A percentile compares a stretch with the other conserved stretches of the same genome.
Conservation (phyloP, 306 rosid species). For the Astragalus glycyphyllos region DNA sequence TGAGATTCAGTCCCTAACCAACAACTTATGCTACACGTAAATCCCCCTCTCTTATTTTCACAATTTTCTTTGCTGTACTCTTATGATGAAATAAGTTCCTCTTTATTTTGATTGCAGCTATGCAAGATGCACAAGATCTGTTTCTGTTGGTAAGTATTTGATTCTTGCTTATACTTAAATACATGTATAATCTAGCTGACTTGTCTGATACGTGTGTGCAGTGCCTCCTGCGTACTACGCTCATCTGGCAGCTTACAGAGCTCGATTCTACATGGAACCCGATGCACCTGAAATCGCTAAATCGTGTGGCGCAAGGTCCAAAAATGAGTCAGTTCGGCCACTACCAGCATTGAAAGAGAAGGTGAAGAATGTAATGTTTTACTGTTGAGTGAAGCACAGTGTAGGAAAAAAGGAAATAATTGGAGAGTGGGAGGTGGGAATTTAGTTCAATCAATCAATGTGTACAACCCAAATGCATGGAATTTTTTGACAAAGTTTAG, state of each 20-base stretch:
- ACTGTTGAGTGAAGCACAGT: conserved; percentile 58
- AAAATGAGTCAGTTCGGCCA: conserved; percentile 64
- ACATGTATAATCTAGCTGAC: neutral
- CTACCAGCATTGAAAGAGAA: conserved; percentile 80
- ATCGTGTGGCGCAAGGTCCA: conserved; percentile 44
- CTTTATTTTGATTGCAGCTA: conserved; percentile 50
- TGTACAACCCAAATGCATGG: conserved; percentile 39
- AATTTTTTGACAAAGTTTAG: conserved; percentile 33
- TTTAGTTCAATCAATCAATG: conserved; percentile 30
- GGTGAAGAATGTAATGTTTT: conserved; percentile 78
- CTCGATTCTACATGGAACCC: conserved; percentile 82
- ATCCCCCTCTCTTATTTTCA: conserved; percentile 21
- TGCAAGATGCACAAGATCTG: conserved; percentile 76
- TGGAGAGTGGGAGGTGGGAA: conserved; percentile 1
- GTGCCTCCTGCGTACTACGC: conserved; percentile 84
- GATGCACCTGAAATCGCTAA: conserved; percentile 46
- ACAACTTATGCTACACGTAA: conserved; percentile 83
- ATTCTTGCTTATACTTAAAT: neutral
- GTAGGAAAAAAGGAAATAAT: conserved; percentile 35
- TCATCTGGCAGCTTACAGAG: conserved; percentile 80
- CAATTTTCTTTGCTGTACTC: neutral
- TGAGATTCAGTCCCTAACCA: conserved; percentile 78
- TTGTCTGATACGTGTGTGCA: conserved; percentile 41
- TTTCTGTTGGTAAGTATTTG: conserved; percentile 59
- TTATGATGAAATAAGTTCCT: conserved; percentile 35